Conservation (phyloP, 106 monocot genomes). For the Apostasia shenzhenica region DNA sequence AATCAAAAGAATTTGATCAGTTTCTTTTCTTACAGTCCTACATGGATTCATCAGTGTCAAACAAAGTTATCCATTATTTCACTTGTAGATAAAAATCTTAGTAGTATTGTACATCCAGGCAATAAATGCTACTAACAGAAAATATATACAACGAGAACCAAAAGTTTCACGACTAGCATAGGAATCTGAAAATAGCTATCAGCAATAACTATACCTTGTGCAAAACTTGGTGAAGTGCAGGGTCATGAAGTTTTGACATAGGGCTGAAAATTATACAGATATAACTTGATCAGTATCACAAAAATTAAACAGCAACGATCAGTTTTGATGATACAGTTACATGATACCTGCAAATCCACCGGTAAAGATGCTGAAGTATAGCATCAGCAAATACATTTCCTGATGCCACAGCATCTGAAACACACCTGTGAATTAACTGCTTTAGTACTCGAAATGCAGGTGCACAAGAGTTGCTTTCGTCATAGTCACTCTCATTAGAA, state of each 20-base stretch:
- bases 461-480: conserved; percentile 59
- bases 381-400: conserved; percentile 96
- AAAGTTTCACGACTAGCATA: too few relatives aligned
- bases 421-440: conserved; percentile 84
- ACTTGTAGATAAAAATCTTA: too few relatives aligned
- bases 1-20: neutral
- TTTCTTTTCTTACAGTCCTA: too few relatives aligned
- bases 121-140: too few relatives aligned
- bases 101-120: too few relatives aligned
- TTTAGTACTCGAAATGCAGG: conserved; percentile 84
- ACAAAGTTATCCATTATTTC: too few relatives aligned
- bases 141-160: too few relatives aligned
- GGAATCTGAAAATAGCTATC: neutral
- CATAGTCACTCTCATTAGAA: conserved; percentile 36
- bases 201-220: conserved; percentile 55
- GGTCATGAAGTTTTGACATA: conserved; percentile 92
- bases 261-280: conserved; percentile 42
- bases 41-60: too few relatives aligned
- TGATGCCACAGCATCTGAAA: conserved; percentile 80
- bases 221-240: conserved; percentile 82
- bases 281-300: neutral
- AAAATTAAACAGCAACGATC: conserved; percentile 1
- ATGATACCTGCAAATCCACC: conserved; percentile 88
- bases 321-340: neutral
- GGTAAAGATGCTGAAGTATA: conserved; percentile 81